These are phyloP conservation scores for Candida manassasensis DNA, from an alignment of 805 yeast genomes.

Conservation along the genomic window DNA sequence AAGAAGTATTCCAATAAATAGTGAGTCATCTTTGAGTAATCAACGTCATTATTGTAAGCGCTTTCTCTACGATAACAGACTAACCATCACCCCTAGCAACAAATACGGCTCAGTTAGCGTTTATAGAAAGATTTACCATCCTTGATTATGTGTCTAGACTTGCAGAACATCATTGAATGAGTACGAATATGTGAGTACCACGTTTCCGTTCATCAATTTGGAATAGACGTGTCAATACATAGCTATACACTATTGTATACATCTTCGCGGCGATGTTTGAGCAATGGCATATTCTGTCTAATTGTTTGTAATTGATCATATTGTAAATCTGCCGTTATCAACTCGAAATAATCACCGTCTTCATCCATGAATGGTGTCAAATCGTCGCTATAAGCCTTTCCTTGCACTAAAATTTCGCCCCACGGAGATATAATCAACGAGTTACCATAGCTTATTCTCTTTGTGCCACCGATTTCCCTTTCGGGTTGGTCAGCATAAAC, in stretches of 20 bases:
- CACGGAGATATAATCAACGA: slow-evolving; percentile 87
- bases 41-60: too few species aligned
- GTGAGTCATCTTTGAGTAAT: too few species aligned
- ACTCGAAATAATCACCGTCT: slow-evolving; percentile 35
- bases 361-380: slow-evolving; percentile 16
- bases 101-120: too few species aligned
- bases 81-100: too few species aligned
- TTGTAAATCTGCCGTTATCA: slow-evolving; percentile 65
- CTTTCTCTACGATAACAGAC: too few species aligned
- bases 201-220: too few species aligned
- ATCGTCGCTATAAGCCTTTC: slow-evolving; percentile 24
- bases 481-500: slow-evolving; percentile 37
- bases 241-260: slow-evolving; percentile 31
- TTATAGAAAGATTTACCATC: too few species aligned
- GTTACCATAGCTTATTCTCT: slow-evolving; percentile 80
- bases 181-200: too few species aligned
- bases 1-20: too few species aligned
- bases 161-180: too few species aligned
- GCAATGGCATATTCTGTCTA: slow-evolving; percentile 70
- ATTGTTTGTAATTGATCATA: slow-evolving; percentile 42
- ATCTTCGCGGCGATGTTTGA: slow-evolving; percentile 66
- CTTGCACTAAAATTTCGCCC: slow-evolving; percentile 70
- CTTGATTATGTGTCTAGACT: too few species aligned
- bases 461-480: slow-evolving; percentile 17
- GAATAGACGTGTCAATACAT: too few species aligned